Evolutionary conservation across 768 basidiomycete species (phyloP), one percentile per base, ranked within the genome.

Genomic region (Lyophyllum semitale): DNA sequence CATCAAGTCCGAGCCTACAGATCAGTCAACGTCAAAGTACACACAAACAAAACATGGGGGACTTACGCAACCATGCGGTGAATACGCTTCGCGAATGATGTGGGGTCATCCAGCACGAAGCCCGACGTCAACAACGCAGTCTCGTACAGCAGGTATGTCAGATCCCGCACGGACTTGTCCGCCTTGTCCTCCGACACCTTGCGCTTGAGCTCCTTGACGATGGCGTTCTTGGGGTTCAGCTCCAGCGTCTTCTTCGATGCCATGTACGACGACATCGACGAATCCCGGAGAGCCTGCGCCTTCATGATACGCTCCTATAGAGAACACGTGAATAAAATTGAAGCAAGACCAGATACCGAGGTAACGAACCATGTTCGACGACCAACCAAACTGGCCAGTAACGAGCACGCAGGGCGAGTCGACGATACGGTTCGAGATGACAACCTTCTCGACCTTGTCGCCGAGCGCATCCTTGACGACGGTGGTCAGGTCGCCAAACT

Each of bases 381-480:
- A 97, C 96, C 96, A 99, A 53, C 96, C 97, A 76, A 98, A 99
- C 73, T 98, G 95, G 54, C 96, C 96, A 56, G 97, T 98, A 69
- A 98, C 95, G 66, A 96, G 88, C 42, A 97, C 96, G 72, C 89
- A 98, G 58, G 95, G 95, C 18, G 95, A 97, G 75, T 96, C 94
- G 64, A 85, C 82, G 79, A 99, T 96, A 75, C 96, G 93, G 85
- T 96, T 98, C 43, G 96, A 98, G 63, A 98, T 81, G 59, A 96
- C 84, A 22, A 99, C 96, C 83, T 99, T 99, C 84, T 99, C 97
- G 60, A 99, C 95, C 83, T 95, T 96, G 76, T 98, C 96, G 55
- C 96, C 95, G 57, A 99, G 94, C 54, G 91, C 92, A 66, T 99
- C 96, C 85, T 98, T 99, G 80, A 98, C 93, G 59, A 89, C 86